Evolutionary conservation across 2,329 filamentous ascomycete species (phyloP).

Genomic region (Trichoderma citrinoviride): DNA sequence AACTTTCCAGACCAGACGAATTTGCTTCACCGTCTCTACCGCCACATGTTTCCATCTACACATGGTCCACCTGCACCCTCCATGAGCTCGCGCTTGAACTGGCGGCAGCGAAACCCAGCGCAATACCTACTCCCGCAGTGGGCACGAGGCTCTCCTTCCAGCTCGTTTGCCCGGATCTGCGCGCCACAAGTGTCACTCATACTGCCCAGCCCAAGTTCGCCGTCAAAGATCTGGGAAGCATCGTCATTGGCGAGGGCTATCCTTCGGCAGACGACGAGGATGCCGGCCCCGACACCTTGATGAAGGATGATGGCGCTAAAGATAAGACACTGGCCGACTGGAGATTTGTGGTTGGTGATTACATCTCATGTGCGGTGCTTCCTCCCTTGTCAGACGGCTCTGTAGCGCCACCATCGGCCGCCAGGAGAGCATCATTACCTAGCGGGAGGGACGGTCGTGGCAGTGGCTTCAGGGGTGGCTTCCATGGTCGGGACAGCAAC

Average conservation of each 20-base stretch:
- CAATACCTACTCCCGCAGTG: conserved; percentile 70
- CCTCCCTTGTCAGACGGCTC: conserved; percentile 72
- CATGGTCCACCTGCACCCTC: conserved; percentile 79
- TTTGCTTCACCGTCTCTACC: conserved; percentile 61
- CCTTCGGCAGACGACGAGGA: conserved; percentile 44
- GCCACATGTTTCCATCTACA: conserved; percentile 75
- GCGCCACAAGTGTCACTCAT: conserved; percentile 31
- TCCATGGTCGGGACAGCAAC: conserved; percentile 30
- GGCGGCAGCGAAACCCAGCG: conserved; percentile 58
- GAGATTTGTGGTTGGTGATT: conserved; percentile 86
- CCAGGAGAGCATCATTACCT: conserved; percentile 29
- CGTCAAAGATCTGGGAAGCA: conserved; percentile 77
- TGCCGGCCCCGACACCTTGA: conserved; percentile 35
- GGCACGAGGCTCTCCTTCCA: conserved; percentile 87
- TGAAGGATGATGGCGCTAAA: conserved; percentile 53
- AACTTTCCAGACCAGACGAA: conserved; percentile 61
- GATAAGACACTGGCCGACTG: conserved; percentile 73
- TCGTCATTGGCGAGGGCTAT: conserved; percentile 67
- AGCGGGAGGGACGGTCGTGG: conserved; percentile 28
- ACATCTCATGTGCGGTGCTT: conserved; percentile 77
- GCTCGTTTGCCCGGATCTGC: conserved; percentile 77
- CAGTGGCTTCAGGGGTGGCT: conserved; percentile 26
- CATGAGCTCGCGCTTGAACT: conserved; percentile 78
- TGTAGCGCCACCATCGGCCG: conserved; percentile 60
- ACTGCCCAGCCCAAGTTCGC: conserved; percentile 57